Conservation (phyloP, 2,329 filamentous ascomycete genomes). For the Rhynchosporium agropyri region DNA sequence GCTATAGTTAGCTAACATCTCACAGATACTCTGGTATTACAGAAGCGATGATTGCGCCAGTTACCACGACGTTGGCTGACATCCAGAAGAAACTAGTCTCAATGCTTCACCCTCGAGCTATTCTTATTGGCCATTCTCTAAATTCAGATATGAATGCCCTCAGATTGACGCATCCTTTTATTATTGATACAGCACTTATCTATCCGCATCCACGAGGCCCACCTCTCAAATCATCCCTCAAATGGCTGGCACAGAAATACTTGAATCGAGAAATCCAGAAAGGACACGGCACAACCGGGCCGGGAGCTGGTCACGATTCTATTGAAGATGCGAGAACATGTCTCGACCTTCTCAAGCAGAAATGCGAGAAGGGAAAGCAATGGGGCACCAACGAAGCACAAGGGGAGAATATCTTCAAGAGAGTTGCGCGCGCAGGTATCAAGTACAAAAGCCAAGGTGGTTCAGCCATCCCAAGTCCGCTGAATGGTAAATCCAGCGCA, state of each 20-base stretch:
- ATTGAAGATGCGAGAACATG: conserved; percentile 91
- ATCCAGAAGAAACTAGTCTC: conserved; percentile 77
- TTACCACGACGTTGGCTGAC: conserved; percentile 81
- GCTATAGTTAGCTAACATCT: conserved; percentile 29
- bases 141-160: conserved; percentile 84
- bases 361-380: conserved; percentile 86
- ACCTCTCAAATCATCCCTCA: conserved; percentile 86
- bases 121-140: conserved; percentile 79
- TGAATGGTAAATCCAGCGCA: conserved; percentile 64
- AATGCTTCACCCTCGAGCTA: conserved; percentile 71
- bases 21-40: conserved; percentile 84
- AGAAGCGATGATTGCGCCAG: conserved; percentile 74
- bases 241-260: conserved; percentile 86
- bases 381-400: conserved; percentile 83
- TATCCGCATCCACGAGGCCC: conserved; percentile 90
- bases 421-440: conserved; percentile 67
- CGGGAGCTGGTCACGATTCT: conserved; percentile 76
- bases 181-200: conserved; percentile 87
- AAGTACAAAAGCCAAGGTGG: conserved; percentile 64
- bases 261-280: conserved; percentile 87
- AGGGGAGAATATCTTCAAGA: conserved; percentile 86
- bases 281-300: conserved; percentile 56
- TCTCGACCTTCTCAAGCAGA: conserved; percentile 90
- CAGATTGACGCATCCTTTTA: conserved; percentile 85
- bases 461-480: conserved; percentile 55